phyloP scores from a whole-genome alignment of 2,329 filamentous ascomycete genomes.

The Fusarium sp. region DNA sequence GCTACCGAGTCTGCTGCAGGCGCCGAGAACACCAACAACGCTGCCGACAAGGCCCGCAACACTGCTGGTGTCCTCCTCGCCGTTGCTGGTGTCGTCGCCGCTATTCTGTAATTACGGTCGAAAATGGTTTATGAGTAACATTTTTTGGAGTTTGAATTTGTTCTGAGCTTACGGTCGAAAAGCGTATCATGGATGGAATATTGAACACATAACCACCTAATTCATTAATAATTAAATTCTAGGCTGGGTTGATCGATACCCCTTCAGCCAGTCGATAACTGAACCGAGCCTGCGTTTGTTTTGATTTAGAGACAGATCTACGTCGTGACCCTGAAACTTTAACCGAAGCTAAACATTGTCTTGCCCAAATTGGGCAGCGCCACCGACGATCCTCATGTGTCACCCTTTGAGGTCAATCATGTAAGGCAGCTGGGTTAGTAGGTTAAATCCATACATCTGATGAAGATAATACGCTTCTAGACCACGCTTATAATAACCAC shows the following conservation, averaged over 20 bases:
- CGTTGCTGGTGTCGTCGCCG: slow-evolving; percentile 56
- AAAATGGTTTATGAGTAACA: slow-evolving; percentile 17
- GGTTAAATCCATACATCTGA: too few relatives aligned
- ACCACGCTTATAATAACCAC: too few relatives aligned
- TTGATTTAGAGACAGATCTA: slow-evolving; percentile 1
- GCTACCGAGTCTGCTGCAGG: slow-evolving; percentile 38
- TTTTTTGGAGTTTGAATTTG: slow-evolving; percentile 18
- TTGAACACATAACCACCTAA: slow-evolving; percentile 42
- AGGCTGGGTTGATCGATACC: background rate
- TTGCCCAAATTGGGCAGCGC: background rate
- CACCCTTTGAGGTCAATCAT: too few relatives aligned
- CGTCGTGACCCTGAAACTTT: slow-evolving; percentile 1
- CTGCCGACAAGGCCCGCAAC: slow-evolving; percentile 51
- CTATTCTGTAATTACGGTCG: slow-evolving; percentile 51
- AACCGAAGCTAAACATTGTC: background rate
- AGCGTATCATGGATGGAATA: slow-evolving; percentile 28
- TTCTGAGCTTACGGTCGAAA: slow-evolving; percentile 17
- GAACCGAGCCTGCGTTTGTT: background rate
- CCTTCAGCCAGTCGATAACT: background rate
- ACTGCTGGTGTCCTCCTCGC: slow-evolving; percentile 54
- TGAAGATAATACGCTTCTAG: too few relatives aligned
- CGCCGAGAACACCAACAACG: slow-evolving; percentile 45
- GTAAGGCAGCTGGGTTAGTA: too few relatives aligned
- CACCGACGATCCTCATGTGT: background rate
- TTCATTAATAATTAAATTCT: slow-evolving; percentile 46